A percentile compares a stretch with the other conserved stretches of the same genome.
These are phyloP conservation scores for Aristolochia contorta DNA, from an alignment of 164 flowering plant genomes.

Conservation along the genomic window DNA sequence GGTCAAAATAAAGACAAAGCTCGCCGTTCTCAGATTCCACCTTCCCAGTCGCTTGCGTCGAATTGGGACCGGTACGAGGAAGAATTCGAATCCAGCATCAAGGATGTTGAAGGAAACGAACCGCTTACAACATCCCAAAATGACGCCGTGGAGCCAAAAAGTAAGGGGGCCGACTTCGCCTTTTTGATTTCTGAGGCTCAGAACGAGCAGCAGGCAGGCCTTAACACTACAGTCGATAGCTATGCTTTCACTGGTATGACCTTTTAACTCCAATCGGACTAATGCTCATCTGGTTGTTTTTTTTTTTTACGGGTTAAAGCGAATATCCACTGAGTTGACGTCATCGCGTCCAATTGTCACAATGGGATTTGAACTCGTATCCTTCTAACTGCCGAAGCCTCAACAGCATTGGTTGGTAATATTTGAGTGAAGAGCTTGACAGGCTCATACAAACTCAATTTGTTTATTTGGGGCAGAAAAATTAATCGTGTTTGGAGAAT, in stretches of 20 bases:
- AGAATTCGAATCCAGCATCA: slow-evolving; percentile 27
- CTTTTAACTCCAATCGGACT: neutral
- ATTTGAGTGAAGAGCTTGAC: too few species aligned
- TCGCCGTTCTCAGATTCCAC: neutral
- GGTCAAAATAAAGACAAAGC: neutral
- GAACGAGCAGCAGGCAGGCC: slow-evolving; percentile 15
- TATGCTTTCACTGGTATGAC: slow-evolving; percentile 1
- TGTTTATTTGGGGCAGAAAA: too few species aligned
- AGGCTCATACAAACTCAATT: too few species aligned
- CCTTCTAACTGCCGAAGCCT: too few species aligned
- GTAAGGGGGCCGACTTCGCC: slow-evolving; percentile 63
- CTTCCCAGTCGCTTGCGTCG: slow-evolving; percentile 26
- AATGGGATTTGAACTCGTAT: too few species aligned
- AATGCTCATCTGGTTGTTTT: too few species aligned
- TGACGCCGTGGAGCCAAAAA: slow-evolving; percentile 47
- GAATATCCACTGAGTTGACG: too few species aligned
- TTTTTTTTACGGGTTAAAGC: too few species aligned
- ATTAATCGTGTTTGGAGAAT: too few species aligned
- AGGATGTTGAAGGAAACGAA: neutral
- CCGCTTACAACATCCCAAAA: neutral
- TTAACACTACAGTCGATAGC: neutral
- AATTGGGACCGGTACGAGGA: slow-evolving; percentile 70
- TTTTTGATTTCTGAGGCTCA: slow-evolving; percentile 37
- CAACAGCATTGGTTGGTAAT: too few species aligned
- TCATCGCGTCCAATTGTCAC: too few species aligned